A percentile compares a stretch with the other conserved stretches of the same genome.
phyloP scores from a whole-genome alignment of 2,329 filamentous ascomycete species.

The Colletotrichum tanaceti region DNA sequence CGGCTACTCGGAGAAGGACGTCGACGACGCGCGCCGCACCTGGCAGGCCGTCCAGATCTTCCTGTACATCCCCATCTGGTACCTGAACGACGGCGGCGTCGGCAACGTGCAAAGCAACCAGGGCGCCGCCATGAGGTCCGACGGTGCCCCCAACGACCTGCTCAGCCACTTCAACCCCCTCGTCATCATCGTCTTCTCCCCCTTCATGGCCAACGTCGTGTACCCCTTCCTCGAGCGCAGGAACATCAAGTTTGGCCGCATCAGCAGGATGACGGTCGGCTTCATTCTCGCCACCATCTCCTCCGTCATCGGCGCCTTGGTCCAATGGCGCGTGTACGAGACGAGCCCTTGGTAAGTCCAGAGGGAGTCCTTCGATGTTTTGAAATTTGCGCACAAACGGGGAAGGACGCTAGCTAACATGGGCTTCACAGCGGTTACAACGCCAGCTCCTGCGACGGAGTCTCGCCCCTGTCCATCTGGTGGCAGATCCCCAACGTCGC shows the following conservation, averaged over 20 bases:
- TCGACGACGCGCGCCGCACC: slow-evolving; percentile 71
- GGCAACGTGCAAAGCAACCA: slow-evolving; percentile 52
- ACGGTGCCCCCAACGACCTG: slow-evolving; percentile 70
- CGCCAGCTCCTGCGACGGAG: slow-evolving; percentile 54
- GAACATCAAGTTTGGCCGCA: slow-evolving; percentile 67
- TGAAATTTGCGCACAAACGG: no score
- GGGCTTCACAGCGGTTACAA: slow-evolving; percentile 51
- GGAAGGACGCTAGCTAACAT: neutral
- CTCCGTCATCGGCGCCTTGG: slow-evolving; percentile 66
- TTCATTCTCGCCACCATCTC: slow-evolving; percentile 62
- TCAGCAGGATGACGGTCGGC: slow-evolving; percentile 67
- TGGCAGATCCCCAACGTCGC: slow-evolving; percentile 61
- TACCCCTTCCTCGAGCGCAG: slow-evolving; percentile 66
- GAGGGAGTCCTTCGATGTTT: no score
- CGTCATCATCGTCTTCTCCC: slow-evolving; percentile 68
- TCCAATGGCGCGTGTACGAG: slow-evolving; percentile 70
- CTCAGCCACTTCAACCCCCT: slow-evolving; percentile 70
- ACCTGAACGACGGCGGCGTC: slow-evolving; percentile 55
- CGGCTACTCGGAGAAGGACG: slow-evolving; percentile 72
- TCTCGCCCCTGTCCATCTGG: slow-evolving; percentile 62
- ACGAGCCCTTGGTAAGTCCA: slow-evolving; percentile 57
- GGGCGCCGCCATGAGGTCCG: slow-evolving; percentile 56
- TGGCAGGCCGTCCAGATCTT: slow-evolving; percentile 56
- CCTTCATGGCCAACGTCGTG: slow-evolving; percentile 63
- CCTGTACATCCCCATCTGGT: slow-evolving; percentile 55